Percentiles rank a stretch among this genome's conserved stretches.
These are phyloP conservation scores for Salvia miltiorrhiza DNA, from an alignment of 257 asterid genomes.

Conservation along the genomic window DNA sequence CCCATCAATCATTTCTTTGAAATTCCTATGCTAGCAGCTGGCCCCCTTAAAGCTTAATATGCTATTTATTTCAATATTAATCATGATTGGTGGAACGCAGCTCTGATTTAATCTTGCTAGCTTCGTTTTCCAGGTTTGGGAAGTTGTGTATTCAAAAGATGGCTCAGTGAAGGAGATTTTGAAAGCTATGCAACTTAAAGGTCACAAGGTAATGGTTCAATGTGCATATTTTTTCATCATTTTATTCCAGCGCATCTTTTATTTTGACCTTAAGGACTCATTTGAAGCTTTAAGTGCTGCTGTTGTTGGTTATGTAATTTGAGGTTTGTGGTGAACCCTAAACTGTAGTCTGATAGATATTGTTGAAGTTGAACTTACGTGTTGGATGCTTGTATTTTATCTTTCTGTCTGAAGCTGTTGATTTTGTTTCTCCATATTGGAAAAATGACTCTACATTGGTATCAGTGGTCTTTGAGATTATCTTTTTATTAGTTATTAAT, in stretches of 20 bases:
- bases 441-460: not conserved
- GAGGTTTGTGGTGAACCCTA: not conserved
- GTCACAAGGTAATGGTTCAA: constrained; percentile 76
- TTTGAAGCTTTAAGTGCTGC: not conserved
- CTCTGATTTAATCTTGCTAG: not conserved
- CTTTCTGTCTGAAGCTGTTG: not conserved
- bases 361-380: constrained; percentile 4
- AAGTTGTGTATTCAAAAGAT: constrained; percentile 85
- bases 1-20: too few relatives aligned
- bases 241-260: not conserved
- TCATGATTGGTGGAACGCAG: not conserved
- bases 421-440: not conserved
- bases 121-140: constrained; percentile 75
- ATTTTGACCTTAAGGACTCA: not conserved
- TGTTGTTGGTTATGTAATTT: not conserved
- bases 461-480: not conserved
- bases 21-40: too few relatives aligned
- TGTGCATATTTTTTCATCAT: constrained; percentile 12
- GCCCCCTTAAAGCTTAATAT: too few relatives aligned
- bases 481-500: constrained; percentile 4
- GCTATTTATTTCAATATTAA: too few relatives aligned
- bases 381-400: not conserved
- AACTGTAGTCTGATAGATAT: not conserved
- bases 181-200: constrained; percentile 94
- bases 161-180: constrained; percentile 89